Evolutionary conservation across 768 basidiomycete species (phyloP).

Genomic region (Thelephora aurantiotincta): DNA sequence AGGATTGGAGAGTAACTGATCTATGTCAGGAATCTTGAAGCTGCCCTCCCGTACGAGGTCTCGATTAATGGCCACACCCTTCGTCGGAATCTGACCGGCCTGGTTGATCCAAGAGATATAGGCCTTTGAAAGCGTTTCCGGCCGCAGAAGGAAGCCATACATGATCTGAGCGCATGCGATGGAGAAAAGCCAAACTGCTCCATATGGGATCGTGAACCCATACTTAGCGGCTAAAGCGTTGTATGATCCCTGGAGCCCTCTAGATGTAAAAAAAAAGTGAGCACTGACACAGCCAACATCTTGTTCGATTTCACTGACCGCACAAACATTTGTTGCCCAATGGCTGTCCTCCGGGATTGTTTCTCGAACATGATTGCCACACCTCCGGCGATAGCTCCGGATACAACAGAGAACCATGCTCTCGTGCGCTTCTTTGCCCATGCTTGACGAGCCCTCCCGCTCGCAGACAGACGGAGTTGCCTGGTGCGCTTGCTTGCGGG

Average conservation of each 20-base stretch:
- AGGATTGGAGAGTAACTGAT: constrained; percentile 26
- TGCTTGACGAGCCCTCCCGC: constrained; percentile 45
- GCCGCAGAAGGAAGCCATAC: constrained; percentile 62
- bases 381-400: constrained; percentile 64
- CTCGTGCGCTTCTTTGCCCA: constrained; percentile 54
- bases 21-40: constrained; percentile 42
- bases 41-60: constrained; percentile 42
- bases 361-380: constrained; percentile 71
- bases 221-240: constrained; percentile 61
- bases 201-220: constrained; percentile 64
- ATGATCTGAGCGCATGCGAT: constrained; percentile 80
- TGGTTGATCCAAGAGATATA: constrained; percentile 65
- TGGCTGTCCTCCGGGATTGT: constrained; percentile 41
- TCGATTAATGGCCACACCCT: constrained; percentile 46
- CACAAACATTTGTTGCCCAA: constrained; percentile 84
- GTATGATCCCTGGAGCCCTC: constrained; percentile 83
- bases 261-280: constrained; percentile 13
- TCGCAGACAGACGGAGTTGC: constrained; percentile 41
- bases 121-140: constrained; percentile 71
- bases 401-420: constrained; percentile 68
- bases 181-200: constrained; percentile 70
- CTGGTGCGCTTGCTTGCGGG: constrained; percentile 5
- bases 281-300: background rate
- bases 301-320: constrained; percentile 31
- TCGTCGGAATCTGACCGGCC: constrained; percentile 48